phyloP scores from a whole-genome alignment of 1,284 basidiomycete species.

The Boletus mariae region DNA sequence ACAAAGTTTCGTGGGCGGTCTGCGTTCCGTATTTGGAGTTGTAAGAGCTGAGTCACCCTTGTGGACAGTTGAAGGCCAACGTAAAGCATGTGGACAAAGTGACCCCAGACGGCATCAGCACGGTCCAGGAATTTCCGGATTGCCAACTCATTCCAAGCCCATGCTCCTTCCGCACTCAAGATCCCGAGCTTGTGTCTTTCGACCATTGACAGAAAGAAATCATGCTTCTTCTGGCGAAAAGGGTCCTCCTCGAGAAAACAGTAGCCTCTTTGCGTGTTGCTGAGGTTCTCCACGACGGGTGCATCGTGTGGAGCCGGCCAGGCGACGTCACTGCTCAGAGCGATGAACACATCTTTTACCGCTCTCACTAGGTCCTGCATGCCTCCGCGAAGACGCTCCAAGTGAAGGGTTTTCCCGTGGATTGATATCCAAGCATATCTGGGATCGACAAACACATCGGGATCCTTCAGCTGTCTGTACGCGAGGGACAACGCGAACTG shows the following conservation, averaged over 20 bases:
- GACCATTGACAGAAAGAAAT: not conserved
- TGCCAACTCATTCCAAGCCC: not conserved
- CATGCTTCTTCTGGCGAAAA: not conserved
- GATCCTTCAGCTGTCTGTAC: not conserved
- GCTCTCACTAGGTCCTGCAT: not conserved
- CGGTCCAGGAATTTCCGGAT: not conserved
- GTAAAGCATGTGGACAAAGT: conserved; percentile 3
- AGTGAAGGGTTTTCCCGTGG: not conserved
- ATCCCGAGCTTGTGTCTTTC: not conserved
- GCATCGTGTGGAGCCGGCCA: not conserved
- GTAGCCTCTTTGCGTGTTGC: not conserved
- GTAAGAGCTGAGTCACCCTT: not conserved
- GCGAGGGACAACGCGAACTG: not conserved
- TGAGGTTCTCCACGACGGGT: not conserved
- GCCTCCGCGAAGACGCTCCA: not conserved
- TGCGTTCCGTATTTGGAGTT: conserved; percentile 3
- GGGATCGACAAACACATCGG: conserved; percentile 1
- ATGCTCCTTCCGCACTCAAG: not conserved
- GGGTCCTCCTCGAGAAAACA: conserved; percentile 3
- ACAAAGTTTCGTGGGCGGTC: conserved; percentile 1
- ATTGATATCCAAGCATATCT: not conserved
- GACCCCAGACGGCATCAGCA: conserved; percentile 4
- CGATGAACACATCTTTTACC: not conserved
- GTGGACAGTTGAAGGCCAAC: conserved; percentile 3
- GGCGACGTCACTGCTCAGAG: not conserved